Conservation (phyloP, 2,329 filamentous ascomycete species). For the Didymella lethalis region DNA sequence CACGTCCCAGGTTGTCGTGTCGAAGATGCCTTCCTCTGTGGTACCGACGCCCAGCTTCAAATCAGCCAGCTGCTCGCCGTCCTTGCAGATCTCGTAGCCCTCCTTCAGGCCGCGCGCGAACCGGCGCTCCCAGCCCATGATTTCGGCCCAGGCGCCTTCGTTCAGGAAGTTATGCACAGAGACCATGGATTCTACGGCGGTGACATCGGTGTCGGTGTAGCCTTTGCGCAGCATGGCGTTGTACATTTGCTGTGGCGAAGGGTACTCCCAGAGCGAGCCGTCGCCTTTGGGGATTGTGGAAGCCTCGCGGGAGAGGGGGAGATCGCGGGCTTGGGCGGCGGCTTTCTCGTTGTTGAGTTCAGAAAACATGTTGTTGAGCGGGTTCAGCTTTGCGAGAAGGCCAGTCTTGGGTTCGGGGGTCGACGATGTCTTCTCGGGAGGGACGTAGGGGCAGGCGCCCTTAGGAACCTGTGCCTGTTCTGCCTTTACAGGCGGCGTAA, state of each 20-base stretch:
- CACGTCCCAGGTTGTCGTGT: conserved; percentile 47
- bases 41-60: conserved; percentile 54
- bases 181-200: conserved; percentile 96
- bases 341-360: conserved; percentile 82
- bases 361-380: conserved; percentile 95
- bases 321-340: conserved; percentile 72
- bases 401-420: conserved; percentile 53
- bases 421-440: conserved; percentile 46
- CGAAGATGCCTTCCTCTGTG: conserved; percentile 41
- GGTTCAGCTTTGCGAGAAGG: conserved; percentile 72
- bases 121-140: conserved; percentile 89
- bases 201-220: conserved; percentile 91
- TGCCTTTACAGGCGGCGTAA: conserved; percentile 33
- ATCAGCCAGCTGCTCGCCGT: conserved; percentile 74
- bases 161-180: conserved; percentile 98
- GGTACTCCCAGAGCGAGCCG: conserved; percentile 90
- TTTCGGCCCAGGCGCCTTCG: conserved; percentile 96
- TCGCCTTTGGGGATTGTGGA: conserved; percentile 92
- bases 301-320: conserved; percentile 81
- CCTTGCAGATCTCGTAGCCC: conserved; percentile 77
- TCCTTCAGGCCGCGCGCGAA: conserved; percentile 76
- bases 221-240: conserved; percentile 96
- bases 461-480: conserved; percentile 34
- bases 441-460: conserved; percentile 60
- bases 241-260: conserved; percentile 99